Base-by-base conservation (phyloP, 371 early-diverging fungal genomes). In the Saksenaea vasiformis region DNA sequence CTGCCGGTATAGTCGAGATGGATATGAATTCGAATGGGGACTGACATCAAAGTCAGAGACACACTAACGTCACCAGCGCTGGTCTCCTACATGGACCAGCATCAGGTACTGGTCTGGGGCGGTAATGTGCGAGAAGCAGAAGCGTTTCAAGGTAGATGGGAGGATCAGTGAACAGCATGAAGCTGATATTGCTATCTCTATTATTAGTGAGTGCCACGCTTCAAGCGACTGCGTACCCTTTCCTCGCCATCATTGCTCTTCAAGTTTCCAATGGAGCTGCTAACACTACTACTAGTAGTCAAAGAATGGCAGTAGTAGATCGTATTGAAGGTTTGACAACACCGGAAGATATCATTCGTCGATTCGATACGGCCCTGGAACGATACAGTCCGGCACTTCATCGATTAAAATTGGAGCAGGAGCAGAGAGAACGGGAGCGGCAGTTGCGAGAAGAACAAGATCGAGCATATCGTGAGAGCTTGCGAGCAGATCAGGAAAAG, bases 401-500 rank as follows among this genome's bases (percentile, higher is more conserved):
- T 4, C 83, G 84, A 3, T 71, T 90, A 7, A 86, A 91, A 2
- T 75, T 77, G n/a, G 93, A 93, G 58, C 85, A 92, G 55, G 80
- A 87, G 26, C 89, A 87, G 61, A 83, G 89, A 9, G 94, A 92
- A 19, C 69, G 80, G 61, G 89, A 91, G 24, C 83, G 96, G 15
- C 82, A 71, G 34, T 77, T 97, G 36, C 82, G 93, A 31, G 90
- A 92, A 67, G 94, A 95, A 69, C 98, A 97, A 71, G 95, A 97
- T 67, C 81, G 72, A 36, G 98, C 95, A 4, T 97, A 95, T 69
- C 86, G 86, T 65, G 90, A 89, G 37, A 91, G 92, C 11, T 77
- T 97, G 28, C 84, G 82, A 27, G 92, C 92, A 0, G 98, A 97
- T 68, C 91, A 90, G 65, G 94, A 94, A 78, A 94, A 95, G 82